Base-by-base conservation (phyloP, 768 basidiomycete species). In the Leccinellum albellum region DNA sequence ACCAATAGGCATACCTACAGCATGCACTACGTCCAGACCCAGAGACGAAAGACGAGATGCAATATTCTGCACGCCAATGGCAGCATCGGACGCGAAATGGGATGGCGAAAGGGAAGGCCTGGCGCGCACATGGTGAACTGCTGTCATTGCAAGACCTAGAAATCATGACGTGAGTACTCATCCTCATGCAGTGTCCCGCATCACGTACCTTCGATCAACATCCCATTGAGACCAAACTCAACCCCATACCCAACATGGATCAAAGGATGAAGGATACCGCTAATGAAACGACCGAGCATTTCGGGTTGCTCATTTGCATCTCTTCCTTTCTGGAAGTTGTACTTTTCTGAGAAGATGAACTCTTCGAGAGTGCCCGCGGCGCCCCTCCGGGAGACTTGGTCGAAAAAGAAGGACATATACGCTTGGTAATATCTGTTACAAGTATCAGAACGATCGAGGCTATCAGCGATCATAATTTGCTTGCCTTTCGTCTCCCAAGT, bases 221-320 rank as follows among this genome's bases (percentile, higher is more conserved):
- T 75, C 1, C 86, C 88, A 15, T 78, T 81, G 35, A 88, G 50
- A 8, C 78, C 78, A 57, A 89, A 88, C 67, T 89, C 88, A 3
- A 75, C 57, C 0, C 86, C 87, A 61, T 82, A 79, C 3, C 84
- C 86, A 9, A 73, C 61, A 62, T 88, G 84, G 46, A 89, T 88
- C 54, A 87, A 46, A 0, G 87, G 78, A 61, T 89, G 88, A 2
- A 88, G 4, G 21, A 88, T 61, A 0, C 79, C 82, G 0, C 75
- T 70, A 14, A 58, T 28, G 54, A 83, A 75, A 17, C 84, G 79
- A 52, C 70, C 74, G 6, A 88, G 66, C 82, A 89, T 83, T 55
- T 77, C 71, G 0, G 82, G 83, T 24, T 80, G 76, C 3, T 56
- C 4, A 0, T 40, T 46, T 2, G 35, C 50, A 24, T 64, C 53